These are phyloP conservation scores for Prototheca wickerhamii DNA, from an alignment of 163 green algal genomes.

Conservation along the genomic window DNA sequence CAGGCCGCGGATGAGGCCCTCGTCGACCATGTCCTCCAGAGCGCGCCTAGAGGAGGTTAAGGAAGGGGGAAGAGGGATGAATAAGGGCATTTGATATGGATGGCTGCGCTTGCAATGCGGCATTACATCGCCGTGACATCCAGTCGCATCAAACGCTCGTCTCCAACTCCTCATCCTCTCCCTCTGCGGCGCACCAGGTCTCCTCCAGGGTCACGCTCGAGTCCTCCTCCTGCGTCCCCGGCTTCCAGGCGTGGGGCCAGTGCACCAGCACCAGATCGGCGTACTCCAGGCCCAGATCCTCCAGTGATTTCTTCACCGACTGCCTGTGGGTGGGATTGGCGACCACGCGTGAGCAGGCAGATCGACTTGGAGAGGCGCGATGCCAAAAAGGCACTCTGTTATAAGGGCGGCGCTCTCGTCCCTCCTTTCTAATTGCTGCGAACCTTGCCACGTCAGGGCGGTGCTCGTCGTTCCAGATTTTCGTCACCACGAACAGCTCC, in stretches of 20 bases:
- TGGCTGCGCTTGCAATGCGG: neutral
- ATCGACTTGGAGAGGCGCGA: too few species aligned
- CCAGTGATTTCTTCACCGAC: conserved; percentile 44
- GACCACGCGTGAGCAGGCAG: too few species aligned
- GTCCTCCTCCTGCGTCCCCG: conserved; percentile 38
- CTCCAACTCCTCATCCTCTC: neutral
- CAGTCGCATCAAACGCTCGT: neutral
- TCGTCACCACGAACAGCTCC: conserved; percentile 75
- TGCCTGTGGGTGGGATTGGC: conserved; percentile 10
- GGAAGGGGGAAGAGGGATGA: neutral
- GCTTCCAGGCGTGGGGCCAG: conserved; percentile 64
- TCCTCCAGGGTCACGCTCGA: conserved; percentile 37
- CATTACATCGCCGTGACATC: neutral
- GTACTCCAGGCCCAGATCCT: conserved; percentile 45
- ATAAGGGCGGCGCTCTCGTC: too few species aligned
- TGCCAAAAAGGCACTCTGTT: too few species aligned
- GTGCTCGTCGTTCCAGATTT: conserved; percentile 84
- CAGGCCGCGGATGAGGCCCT: conserved; percentile 55
- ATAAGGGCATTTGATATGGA: neutral
- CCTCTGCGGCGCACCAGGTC: conserved; percentile 46
- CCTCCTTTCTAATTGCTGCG: too few species aligned
- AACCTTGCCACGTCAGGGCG: conserved; percentile 44
- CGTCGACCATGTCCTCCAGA: conserved; percentile 73
- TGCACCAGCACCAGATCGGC: conserved; percentile 73
- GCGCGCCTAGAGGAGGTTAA: conserved; percentile 37